Evolutionary conservation across 1,139 yeast genomes (phyloP), one percentile per base, ranked within the genome.

Genomic region (Nakaseomyces bracarensis): DNA sequence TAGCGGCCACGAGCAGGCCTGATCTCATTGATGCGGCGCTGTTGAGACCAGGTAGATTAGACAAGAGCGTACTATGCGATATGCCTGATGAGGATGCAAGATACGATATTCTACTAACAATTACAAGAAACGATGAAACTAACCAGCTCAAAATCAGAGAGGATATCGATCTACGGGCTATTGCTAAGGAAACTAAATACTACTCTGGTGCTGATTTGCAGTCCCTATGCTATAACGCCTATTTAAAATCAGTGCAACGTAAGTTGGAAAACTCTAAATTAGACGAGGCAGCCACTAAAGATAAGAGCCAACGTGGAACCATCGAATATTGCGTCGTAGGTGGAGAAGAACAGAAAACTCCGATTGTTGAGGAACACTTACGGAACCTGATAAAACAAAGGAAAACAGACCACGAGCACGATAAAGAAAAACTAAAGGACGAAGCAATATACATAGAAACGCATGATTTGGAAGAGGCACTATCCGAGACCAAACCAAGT

Each of bases 171-270:
- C 63, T 87, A 35, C 62, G 63, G 1, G 69, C 64, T 13, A 67
- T 87, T 40, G 91, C 95, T 0, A 53, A 58, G 14, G 53, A 61
- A 7, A 79, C 95, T 0, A 75, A 71, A 1, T 96, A 96, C 0
- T 89, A 75, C 54, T 83, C 96, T 28, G 96, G 96, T 10, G 98
- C 98, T 0, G 98, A 91, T 64, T 68, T 91, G 61, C 97, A 89
- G 64, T 96, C 96, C 0, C 67, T 91, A 40, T 81, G 89, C 35
- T 89, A 87, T 62, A 91, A 87, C 63, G 96, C 97, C 0, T 87
- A 89, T 57, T 70, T 91, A 58, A 82, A 81, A 50, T 95, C 95
- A 7, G 94, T 91, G 15, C 97, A 91, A 60, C 79, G 81, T 35
- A 76, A 72, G 45, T 68, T 89, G 42, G 79, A 41, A 15, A 11